Percentiles rank a stretch among this genome's conserved stretches.
Conservation (phyloP, 2,329 filamentous ascomycete species). For the Penicillium olsonii region DNA sequence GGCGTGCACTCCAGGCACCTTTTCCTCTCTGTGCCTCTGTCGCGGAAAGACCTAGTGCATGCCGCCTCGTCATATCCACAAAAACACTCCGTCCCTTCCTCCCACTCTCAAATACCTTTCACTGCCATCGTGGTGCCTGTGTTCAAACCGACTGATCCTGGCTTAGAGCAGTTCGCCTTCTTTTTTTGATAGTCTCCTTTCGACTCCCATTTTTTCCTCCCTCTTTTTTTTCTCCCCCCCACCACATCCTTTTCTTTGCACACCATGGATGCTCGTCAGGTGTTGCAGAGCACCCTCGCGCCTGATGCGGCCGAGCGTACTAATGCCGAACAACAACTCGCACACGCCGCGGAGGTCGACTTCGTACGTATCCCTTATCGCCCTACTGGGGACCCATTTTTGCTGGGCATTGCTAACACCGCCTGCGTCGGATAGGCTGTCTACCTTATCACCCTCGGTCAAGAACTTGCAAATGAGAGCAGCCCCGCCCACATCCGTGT, state of each 20-base stretch:
- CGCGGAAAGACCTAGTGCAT: constrained; percentile 36
- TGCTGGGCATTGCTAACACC: constrained; percentile 20
- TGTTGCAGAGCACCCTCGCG: constrained; percentile 95
- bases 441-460: constrained; percentile 89
- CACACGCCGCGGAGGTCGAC: constrained; percentile 87
- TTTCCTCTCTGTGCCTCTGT: constrained; percentile 32
- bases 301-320: constrained; percentile 87
- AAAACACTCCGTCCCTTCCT: constrained; percentile 38
- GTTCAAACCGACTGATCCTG: constrained; percentile 16
- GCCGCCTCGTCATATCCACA: constrained; percentile 43
- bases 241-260: constrained; percentile 25
- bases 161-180: constrained; percentile 20
- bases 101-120: constrained; percentile 23
- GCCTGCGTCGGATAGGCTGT: constrained; percentile 63
- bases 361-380: constrained; percentile 68
- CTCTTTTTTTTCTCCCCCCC: constrained; percentile 16
- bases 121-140: constrained; percentile 24
- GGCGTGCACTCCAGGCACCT: constrained; percentile 31
- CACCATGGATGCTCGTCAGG: constrained; percentile 96
- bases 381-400: constrained; percentile 21
- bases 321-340: constrained; percentile 90
- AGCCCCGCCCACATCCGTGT: constrained; percentile 82
- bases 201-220: constrained; percentile 16
- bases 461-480: constrained; percentile 89
- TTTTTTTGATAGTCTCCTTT: constrained; percentile 21